Evolutionary conservation across 2,329 filamentous ascomycete genomes (phyloP).

Genomic region (Colletotrichum sp.): DNA sequence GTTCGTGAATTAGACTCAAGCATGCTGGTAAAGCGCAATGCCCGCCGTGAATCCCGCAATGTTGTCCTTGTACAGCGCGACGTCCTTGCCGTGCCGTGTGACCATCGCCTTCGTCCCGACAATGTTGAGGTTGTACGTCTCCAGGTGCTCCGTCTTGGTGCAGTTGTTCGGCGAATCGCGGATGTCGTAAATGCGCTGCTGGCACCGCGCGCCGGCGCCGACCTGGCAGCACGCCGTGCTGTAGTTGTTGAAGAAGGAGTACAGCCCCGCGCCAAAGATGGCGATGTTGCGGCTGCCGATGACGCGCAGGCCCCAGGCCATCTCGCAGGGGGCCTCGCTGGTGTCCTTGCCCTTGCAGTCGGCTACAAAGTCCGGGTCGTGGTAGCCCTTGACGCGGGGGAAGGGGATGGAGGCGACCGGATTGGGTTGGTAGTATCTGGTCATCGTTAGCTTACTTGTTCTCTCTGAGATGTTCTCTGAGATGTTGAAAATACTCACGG

Average conservation of each 20-base stretch:
- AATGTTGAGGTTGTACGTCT: conserved; percentile 51
- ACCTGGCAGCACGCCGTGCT: conserved; percentile 50
- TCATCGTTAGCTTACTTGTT: not conserved
- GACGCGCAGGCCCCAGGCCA: conserved; percentile 71
- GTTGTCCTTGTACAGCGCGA: conserved; percentile 42
- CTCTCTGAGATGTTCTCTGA: accelerated
- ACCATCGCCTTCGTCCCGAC: conserved; percentile 47
- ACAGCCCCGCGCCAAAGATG: conserved; percentile 69
- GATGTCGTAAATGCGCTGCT: conserved; percentile 45
- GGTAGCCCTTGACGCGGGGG: conserved; percentile 40
- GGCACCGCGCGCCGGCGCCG: conserved; percentile 47
- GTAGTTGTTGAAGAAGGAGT: conserved; percentile 73
- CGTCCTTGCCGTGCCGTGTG: conserved; percentile 34
- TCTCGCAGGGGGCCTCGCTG: conserved; percentile 46
- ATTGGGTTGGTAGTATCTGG: conserved; percentile 68
- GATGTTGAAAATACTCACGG: conserved; percentile 33
- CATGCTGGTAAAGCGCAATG: conserved; percentile 35
- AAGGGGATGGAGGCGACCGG: conserved; percentile 66
- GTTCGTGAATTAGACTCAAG: not conserved
- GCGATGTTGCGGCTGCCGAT: conserved; percentile 59
- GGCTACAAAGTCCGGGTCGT: conserved; percentile 58
- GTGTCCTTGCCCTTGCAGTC: conserved; percentile 37
- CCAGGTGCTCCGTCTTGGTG: conserved; percentile 29
- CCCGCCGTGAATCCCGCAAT: conserved; percentile 42
- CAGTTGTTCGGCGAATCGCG: conserved; percentile 24